A percentile compares a stretch with the other conserved stretches of the same genome.
phyloP scores from a whole-genome alignment of 2,329 filamentous ascomycete genomes.

The Neofusicoccum sp. region DNA sequence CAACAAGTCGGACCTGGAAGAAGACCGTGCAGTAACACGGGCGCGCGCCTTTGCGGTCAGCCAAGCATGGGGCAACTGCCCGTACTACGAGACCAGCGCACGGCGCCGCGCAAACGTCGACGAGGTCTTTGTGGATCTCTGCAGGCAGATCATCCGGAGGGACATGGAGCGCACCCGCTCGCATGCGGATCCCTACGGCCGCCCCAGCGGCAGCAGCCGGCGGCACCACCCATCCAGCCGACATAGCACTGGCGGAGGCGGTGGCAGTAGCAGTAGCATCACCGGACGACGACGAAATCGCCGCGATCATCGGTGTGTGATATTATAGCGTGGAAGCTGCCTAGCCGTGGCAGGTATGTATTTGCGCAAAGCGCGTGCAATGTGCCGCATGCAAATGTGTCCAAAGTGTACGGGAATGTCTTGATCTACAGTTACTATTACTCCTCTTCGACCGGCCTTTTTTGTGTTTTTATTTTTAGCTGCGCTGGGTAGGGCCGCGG shows the following conservation, averaged over 20 bases:
- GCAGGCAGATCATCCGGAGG: conserved; percentile 76
- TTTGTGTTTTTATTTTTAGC: neutral
- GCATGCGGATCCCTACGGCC: conserved; percentile 5
- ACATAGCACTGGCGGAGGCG: neutral
- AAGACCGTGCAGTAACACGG: conserved; percentile 74
- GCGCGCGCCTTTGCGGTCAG: conserved; percentile 79
- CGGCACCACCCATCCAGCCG: conserved; percentile 4
- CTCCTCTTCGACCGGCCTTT: neutral
- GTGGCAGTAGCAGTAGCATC: conserved; percentile 1
- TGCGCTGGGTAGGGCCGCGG: conserved; percentile 6
- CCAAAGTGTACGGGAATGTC: conserved; percentile 7
- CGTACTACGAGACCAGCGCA: conserved; percentile 88
- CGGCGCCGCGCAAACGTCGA: conserved; percentile 82
- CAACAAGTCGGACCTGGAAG: conserved; percentile 88
- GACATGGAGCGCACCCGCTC: conserved; percentile 52
- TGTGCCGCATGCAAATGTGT: neutral
- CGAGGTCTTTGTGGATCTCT: conserved; percentile 83
- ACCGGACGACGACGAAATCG: conserved; percentile 8
- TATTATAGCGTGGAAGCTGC: conserved; percentile 7
- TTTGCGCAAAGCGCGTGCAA: neutral
- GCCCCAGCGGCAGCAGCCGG: conserved; percentile 4
- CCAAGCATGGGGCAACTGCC: conserved; percentile 81
- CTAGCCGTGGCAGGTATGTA: neutral
- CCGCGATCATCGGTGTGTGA: conserved; percentile 16
- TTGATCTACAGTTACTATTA: conserved; percentile 1